Base-by-base conservation (phyloP, 129 eudicot species). In the Mikania micrantha region DNA sequence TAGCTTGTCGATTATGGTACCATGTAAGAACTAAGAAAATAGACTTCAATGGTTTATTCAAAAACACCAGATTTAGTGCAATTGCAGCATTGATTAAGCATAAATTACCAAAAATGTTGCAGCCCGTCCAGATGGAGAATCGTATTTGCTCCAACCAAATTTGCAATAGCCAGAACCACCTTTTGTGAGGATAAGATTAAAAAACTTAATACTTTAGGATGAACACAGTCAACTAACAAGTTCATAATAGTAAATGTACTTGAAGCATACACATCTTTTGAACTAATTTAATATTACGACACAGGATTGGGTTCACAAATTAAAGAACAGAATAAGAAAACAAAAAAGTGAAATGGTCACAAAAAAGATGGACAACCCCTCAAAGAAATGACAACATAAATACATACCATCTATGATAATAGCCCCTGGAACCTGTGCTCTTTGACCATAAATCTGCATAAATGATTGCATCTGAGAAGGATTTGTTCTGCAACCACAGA, bases 121-220 rank as follows among this genome's bases (percentile, higher is more conserved):
- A 6, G 95, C 86, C 10, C 88, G 78, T 21, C 95, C 99, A 54
- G 96, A 93, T 69, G 99, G 96, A 65, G 83, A 63, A 13, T 67
- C 69, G 58, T 88, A 86, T 81, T 86, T 89, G 92, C 96, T 93
- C 96, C 95, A 93, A 53, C 99, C 99, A 77, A 73, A 93, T 80
- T 93, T 89, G 85, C 90, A 88, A 74, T 89, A 93, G 24, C 99
- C 99, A n/a, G 99, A 93, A 67, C 99, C 99, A 79, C 99, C 99
- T 93, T 49, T 35, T 20, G 36, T 12, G 20, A 72, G 52, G 42
- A 76, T 21, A 68, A n/a, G 64, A 25, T 54, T n/a, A 61, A 31
- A 16, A 74, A 41, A n/a, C n/a, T n/a, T n/a, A n/a, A n/a, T 34
- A 24, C 4, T 42, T 64, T 9, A 42, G 61, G 9, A 20, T 66